phyloP scores from a whole-genome alignment of 2,329 filamentous ascomycete genomes.

The Penicillium polonicum region DNA sequence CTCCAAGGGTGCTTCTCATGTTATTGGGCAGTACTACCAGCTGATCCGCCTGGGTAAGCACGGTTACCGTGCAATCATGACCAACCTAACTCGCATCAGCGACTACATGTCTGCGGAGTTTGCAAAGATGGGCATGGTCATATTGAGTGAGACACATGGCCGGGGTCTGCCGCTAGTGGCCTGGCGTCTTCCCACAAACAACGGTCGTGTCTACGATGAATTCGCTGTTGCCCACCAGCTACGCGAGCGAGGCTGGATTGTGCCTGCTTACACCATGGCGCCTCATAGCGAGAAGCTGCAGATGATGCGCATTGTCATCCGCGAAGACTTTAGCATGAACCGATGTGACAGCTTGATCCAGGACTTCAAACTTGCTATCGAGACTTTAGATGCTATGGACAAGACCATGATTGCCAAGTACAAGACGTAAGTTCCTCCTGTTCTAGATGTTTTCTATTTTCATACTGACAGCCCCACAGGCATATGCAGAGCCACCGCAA shows the following conservation, averaged over 20 bases:
- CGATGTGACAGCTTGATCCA: slow-evolving; percentile 75
- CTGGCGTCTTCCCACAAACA: slow-evolving; percentile 67
- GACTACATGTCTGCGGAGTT: slow-evolving; percentile 80
- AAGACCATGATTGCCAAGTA: slow-evolving; percentile 67
- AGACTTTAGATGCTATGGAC: slow-evolving; percentile 72
- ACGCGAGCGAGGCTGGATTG: slow-evolving; percentile 84
- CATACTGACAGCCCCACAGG: slow-evolving; percentile 23
- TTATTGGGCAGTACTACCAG: slow-evolving; percentile 97
- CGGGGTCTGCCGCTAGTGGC: slow-evolving; percentile 84
- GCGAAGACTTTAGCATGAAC: slow-evolving; percentile 84
- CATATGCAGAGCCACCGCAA: slow-evolving; percentile 58
- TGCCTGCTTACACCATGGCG: slow-evolving; percentile 96
- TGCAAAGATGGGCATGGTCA: slow-evolving; percentile 73
- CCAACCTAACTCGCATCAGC: slow-evolving; percentile 83
- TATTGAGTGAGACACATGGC: slow-evolving; percentile 79
- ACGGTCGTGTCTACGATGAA: slow-evolving; percentile 65
- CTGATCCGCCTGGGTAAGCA: slow-evolving; percentile 91
- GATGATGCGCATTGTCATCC: slow-evolving; percentile 87
- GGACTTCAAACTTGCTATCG: slow-evolving; percentile 76
- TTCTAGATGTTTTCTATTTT: background rate
- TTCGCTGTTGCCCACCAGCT: slow-evolving; percentile 81
- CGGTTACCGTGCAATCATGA: slow-evolving; percentile 90
- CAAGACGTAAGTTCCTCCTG: slow-evolving; percentile 53
- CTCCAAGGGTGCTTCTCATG: slow-evolving; percentile 89
- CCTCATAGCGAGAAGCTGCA: slow-evolving; percentile 80